These are phyloP conservation scores for Gracilariopsis chorda DNA, from an alignment of 23 red algal species.

Conservation along the genomic window DNA sequence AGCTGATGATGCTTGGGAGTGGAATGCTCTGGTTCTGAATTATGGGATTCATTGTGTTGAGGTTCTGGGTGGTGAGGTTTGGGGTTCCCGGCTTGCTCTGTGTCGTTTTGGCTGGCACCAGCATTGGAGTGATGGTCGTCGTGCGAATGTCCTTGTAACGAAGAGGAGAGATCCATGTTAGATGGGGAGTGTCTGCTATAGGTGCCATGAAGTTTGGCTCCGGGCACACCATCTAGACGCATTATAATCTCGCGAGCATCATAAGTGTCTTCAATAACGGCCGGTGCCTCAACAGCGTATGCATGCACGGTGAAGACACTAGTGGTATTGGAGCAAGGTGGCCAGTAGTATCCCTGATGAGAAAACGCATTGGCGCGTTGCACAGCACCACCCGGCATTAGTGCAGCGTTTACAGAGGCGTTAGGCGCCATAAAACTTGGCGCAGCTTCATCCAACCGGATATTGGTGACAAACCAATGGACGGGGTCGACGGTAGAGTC, in stretches of 20 bases:
- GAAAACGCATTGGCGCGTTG: slow-evolving; percentile 38
- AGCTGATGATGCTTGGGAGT: too few relatives aligned
- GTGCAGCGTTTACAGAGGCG: not conserved
- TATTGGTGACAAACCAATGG: slow-evolving; percentile 66
- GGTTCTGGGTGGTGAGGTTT: too few relatives aligned
- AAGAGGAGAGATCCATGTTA: too few relatives aligned
- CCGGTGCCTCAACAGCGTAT: slow-evolving; percentile 66
- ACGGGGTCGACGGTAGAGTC: slow-evolving; percentile 37
- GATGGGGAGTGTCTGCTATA: too few relatives aligned
- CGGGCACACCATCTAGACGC: slow-evolving; percentile 65
- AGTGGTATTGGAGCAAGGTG: slow-evolving; percentile 51
- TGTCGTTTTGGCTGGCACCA: too few relatives aligned
- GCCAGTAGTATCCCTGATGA: slow-evolving; percentile 41
- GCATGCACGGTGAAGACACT: slow-evolving; percentile 55
- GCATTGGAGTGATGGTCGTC: too few relatives aligned
- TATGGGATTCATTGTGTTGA: too few relatives aligned
- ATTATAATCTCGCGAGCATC: slow-evolving; percentile 79
- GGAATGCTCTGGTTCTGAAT: too few relatives aligned
- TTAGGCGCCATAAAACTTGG: not conserved
- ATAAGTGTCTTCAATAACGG: slow-evolving; percentile 26
- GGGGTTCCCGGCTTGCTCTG: too few relatives aligned
- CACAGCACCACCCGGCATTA: slow-evolving; percentile 26
- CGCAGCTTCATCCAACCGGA: slow-evolving; percentile 27
- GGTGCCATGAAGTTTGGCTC: slow-evolving; percentile 45
- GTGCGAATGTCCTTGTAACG: too few relatives aligned